Conservation (phyloP, 179 eudicot species). For the Dionaea muscipula region DNA sequence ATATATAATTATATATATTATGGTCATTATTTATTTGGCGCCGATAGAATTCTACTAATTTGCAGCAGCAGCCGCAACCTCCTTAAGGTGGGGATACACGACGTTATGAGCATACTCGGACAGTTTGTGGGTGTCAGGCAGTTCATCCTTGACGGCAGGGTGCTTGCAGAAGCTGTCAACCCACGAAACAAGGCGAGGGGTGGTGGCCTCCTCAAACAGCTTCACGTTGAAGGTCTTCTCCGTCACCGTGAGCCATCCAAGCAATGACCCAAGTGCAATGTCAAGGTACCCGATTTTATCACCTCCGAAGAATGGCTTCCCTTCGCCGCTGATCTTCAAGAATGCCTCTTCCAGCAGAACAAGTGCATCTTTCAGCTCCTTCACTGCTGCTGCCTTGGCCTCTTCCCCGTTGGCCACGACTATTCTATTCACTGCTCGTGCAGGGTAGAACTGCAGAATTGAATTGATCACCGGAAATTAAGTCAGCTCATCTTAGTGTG, state of each 20-base stretch:
- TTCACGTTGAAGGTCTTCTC: slow-evolving; percentile 1
- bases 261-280: slow-evolving; percentile 16
- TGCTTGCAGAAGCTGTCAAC: slow-evolving; percentile 9
- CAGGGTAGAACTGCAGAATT: too few relatives aligned
- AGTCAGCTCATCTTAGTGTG: too few relatives aligned
- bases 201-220: slow-evolving; percentile 9
- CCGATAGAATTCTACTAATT: too few relatives aligned
- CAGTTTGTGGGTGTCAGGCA: slow-evolving; percentile 14
- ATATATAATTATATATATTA: too few relatives aligned
- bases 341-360: slow-evolving; percentile 27
- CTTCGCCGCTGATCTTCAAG: slow-evolving; percentile 28
- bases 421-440: neutral
- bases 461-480: too few relatives aligned
- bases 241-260: slow-evolving; percentile 13
- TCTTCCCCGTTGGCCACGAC: slow-evolving; percentile 21
- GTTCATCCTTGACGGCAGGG: slow-evolving; percentile 11
- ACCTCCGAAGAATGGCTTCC: slow-evolving; percentile 26
- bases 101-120: neutral
- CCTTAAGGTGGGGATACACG: too few relatives aligned
- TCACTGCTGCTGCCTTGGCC: slow-evolving; percentile 12
- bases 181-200: slow-evolving; percentile 16
- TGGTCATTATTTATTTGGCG: too few relatives aligned
- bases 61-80: too few relatives aligned
- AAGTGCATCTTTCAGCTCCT: slow-evolving; percentile 21
- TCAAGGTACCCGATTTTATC: slow-evolving; percentile 24